Evolutionary conservation across 139 green algal species (phyloP), one percentile per base, ranked within the genome.

Genomic region (Mesostigma viride): DNA sequence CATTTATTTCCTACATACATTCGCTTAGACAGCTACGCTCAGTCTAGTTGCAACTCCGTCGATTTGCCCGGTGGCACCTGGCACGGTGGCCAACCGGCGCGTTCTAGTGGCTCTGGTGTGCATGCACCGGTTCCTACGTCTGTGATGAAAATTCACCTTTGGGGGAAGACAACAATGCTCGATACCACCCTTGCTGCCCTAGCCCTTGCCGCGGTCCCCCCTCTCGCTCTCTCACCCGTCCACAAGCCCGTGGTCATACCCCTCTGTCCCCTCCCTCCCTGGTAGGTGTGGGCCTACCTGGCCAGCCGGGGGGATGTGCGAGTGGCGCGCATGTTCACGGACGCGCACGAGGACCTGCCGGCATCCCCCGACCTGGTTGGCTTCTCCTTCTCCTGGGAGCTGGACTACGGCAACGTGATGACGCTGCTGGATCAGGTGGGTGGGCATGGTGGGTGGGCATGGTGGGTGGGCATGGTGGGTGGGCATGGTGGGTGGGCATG

Each of bases 321-420:
- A 26, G 65, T 83, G 22, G 35, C 40, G 24, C 62, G 79, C 17
- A 44, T 81, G 11, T 84, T 84, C 71, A 84, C 67, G 1, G 79
- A 84, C 45, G 79, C 79, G 0, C 36, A 61, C 22, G 79, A 84
- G 31, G 64, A 65, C 14, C 51, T 82, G 40, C 65, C 66, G 2
- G 14, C 34, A 35, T 26, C 59, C 27, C 40, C 61, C 20, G 63
- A 75, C 30, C 35, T 75, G 1, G 5, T 75, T 4, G 79, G 79
- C 17, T 84, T 84, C 69, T 79, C 63, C 24, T 82, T 84, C 51
- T 71, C 78, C 27, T 84, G 79, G 79, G 79, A 84, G 57, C 56
- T 84, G 20, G 79, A 84, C 48, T 85, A 85, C 56, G 48, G 34
- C 27, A 82, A 84, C 59, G 35, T 84, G 4, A 35, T 84, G 26